Base-by-base conservation (phyloP, 1,284 basidiomycete species). In the Schizopora paradoxa region DNA sequence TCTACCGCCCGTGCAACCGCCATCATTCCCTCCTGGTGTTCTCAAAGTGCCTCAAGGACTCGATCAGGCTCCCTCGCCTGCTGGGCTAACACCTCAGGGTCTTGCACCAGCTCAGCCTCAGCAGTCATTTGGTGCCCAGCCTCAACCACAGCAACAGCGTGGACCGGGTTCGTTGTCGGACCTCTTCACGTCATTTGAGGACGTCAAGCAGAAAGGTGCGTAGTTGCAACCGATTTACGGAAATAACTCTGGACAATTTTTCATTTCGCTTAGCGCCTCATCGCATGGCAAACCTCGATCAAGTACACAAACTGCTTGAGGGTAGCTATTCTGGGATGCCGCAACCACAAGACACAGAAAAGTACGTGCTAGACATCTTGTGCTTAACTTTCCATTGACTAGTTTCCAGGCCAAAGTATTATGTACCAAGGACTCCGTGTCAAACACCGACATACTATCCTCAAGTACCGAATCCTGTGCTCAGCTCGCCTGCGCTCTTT, bases 381-480 rank as follows among this genome's bases (percentile, higher is more conserved):
- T 33, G 29, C 41, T 32, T 46, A 45, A 57, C 29, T 43, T 41
- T 25, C 26, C 43, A 41, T 29, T 39, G 14, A 18, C 26, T 35
- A 28, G 38, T 48, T 13, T 46, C 0, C 53, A 94, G 92, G 67
- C 91, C 93, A 32, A 91, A 93, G 60, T 97, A 99, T 68, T 99
- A 99, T 62, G 86, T 94, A 23, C 93, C 96, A 13, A 80, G 89
- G 57, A 95, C 95, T 64, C 91, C 93, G 6, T 91, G 84, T 69
- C 82, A 79, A 55, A 93, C 95, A 22, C 87, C 95, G n/a, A 70
- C 80, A 16, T 97, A 96, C 67, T 99, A 99, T 66, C 94, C 96
- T 32, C 96, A 99, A 65, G 65, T 82, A 44, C 91, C 91, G 7
- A 78, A 86, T 55, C 77, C 85, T 18, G 73, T 90, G 41, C 74